phyloP scores from a whole-genome alignment of 495 filamentous ascomycete genomes.

The Penicillium egyptiacum region DNA sequence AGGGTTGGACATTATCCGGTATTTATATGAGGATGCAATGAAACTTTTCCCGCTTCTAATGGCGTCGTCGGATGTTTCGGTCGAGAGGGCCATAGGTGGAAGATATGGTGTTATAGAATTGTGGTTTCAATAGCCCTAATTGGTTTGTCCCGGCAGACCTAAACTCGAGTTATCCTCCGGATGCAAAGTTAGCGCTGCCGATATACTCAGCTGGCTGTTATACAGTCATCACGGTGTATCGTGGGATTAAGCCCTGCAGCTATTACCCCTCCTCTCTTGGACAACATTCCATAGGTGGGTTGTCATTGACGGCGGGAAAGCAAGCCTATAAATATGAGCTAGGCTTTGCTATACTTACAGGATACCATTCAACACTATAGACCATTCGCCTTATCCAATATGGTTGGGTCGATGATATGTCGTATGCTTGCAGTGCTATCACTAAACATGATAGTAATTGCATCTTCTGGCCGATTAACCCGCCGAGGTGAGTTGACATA shows the following conservation, averaged over 20 bases:
- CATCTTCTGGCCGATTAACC: background rate
- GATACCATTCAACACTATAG: no score
- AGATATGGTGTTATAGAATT: background rate
- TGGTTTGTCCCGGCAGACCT: background rate
- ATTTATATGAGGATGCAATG: no score
- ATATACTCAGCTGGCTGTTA: background rate
- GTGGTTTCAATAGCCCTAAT: background rate
- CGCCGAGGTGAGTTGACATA: background rate
- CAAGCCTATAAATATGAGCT: background rate
- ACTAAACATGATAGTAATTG: background rate
- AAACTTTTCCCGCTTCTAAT: no score
- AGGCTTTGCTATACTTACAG: no score
- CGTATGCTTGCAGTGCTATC: background rate
- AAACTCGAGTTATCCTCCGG: background rate
- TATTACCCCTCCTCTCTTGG: background rate
- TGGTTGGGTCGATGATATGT: background rate
- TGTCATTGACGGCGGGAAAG: background rate
- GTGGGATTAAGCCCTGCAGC: background rate
- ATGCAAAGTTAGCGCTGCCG: background rate
- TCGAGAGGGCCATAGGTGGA: no score
- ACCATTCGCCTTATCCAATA: background rate
- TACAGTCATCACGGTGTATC: background rate
- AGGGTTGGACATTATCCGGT: no score
- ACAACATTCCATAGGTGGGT: background rate
- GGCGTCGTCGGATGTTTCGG: no score